phyloP scores from a whole-genome alignment of 257 asterid species.

The Anisodus tanguticus region DNA sequence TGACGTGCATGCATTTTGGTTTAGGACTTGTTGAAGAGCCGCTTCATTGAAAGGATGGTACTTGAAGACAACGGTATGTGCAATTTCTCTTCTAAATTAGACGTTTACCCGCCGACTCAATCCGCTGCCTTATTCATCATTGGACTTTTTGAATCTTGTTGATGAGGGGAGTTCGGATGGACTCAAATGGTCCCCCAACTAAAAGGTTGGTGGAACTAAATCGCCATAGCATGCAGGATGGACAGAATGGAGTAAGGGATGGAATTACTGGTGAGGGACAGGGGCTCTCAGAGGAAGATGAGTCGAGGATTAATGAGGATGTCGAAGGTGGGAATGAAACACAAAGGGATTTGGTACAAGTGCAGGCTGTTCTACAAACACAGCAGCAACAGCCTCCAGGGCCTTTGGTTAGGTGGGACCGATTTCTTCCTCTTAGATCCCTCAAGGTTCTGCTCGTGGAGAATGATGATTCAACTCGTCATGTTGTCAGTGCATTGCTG shows the following conservation, averaged over 20 bases:
- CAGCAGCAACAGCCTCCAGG: constrained; percentile 45
- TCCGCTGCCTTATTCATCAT: constrained; percentile 45
- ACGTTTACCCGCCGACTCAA: constrained; percentile 43
- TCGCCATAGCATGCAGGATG: constrained; percentile 33
- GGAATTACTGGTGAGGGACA: constrained; percentile 40
- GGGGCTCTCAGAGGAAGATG: constrained; percentile 44
- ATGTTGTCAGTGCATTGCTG: constrained; percentile 59
- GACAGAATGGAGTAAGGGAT: constrained; percentile 39
- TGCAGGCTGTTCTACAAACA: constrained; percentile 39
- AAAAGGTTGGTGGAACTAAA: constrained; percentile 43
- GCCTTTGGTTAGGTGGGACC: constrained; percentile 52
- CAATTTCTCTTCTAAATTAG: constrained; percentile 41
- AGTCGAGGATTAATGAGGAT: constrained; percentile 46
- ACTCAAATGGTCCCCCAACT: constrained; percentile 40
- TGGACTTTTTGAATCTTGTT: constrained; percentile 56
- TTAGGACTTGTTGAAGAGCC: constrained; percentile 26
- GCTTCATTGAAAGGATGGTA: constrained; percentile 18
- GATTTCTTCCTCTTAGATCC: constrained; percentile 61
- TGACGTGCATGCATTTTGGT: constrained; percentile 20
- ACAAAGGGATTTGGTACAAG: constrained; percentile 34
- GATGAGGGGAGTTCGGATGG: constrained; percentile 52
- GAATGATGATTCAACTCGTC: constrained; percentile 61
- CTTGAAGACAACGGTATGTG: constrained; percentile 45
- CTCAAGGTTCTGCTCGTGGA: constrained; percentile 62
- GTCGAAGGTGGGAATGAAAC: constrained; percentile 34